These are phyloP conservation scores for Paraconiothyrium sp. DNA, from an alignment of 2,329 filamentous ascomycete species.

Conservation along the genomic window DNA sequence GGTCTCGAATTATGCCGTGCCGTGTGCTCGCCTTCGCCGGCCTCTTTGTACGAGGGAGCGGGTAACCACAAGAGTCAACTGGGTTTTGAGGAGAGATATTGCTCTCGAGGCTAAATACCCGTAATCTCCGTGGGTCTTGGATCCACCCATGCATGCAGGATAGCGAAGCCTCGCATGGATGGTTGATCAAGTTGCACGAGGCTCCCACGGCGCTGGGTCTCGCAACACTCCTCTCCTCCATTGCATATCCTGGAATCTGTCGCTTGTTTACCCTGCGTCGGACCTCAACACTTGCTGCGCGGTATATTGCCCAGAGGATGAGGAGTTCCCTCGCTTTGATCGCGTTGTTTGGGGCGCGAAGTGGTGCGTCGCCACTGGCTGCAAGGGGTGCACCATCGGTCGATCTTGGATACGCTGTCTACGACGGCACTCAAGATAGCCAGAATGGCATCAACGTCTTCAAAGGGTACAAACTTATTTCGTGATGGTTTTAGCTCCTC, in stretches of 20 bases:
- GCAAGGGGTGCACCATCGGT: conserved; percentile 34
- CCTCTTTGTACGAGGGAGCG: not conserved
- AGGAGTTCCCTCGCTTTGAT: conserved; percentile 18
- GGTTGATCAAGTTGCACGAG: conserved; percentile 26
- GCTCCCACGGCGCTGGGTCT: conserved; percentile 29
- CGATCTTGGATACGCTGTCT: conserved; percentile 45
- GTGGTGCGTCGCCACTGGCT: conserved; percentile 22
- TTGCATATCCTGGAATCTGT: conserved; percentile 3
- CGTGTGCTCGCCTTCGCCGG: conserved; percentile 2
- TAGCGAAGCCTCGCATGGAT: conserved; percentile 21
- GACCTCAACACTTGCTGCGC: not conserved
- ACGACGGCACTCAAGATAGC: conserved; percentile 38
- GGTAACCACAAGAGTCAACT: not conserved
- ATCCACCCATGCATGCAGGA: conserved; percentile 19
- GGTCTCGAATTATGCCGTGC: conserved; percentile 6
- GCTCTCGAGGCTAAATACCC: not conserved
- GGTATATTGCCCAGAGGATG: conserved; percentile 6
- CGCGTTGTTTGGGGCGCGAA: conserved; percentile 30
- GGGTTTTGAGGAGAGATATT: not conserved
- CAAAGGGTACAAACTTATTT: conserved; percentile 37
- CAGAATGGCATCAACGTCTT: conserved; percentile 41
- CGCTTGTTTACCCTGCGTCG: conserved; percentile 1
- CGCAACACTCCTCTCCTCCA: conserved; percentile 10
- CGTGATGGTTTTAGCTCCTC: not conserved
- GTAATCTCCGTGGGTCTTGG: conserved; percentile 18